Evolutionary conservation across 345 rosid species (phyloP), one percentile per base, ranked within the genome.

Genomic region (Cochlearia excelsa): DNA sequence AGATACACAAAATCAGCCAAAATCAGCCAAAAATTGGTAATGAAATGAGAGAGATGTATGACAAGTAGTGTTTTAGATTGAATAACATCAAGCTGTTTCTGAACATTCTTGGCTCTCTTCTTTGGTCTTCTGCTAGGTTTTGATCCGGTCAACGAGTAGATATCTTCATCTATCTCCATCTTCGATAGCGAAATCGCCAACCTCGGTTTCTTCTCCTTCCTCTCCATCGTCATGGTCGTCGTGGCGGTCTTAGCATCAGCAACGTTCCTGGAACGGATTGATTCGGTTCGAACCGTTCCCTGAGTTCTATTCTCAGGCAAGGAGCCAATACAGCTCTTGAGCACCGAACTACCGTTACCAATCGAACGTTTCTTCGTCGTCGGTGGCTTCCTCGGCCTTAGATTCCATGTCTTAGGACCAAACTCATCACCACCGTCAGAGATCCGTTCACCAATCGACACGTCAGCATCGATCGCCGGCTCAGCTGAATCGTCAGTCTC

Each of bases 141-240:
- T 3, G 83, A 70, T 64, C 95, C 97, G 6, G 90, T 84, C 81
- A 90, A 60, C 27, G 77, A 51, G 35, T 79, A 74, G 8, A 87
- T 54, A 72, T 90, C 97, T 30, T 85, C 88, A 27, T 90, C 93
- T 57, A 87, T 84, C 77, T 90, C 93, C 33, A 81, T 67, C 71
- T 76, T 84, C 0, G 83, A 52, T 23, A 90, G 78, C 38, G 84
- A 68, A 39, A 87, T 68, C 48, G 87, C 80, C 9, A 87, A 59
- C 74, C 79, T 80, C 69, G 54, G 61, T 62, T 78, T 77, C 80
- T 74, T 70, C 74, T 71, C 75, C 74, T 73, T 76, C 69, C 75
- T 72, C 67, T 54, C 76, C 4, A 9, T 37, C 27, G 57, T 47
- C 7, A 57, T 74, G 11, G 44, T 56, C 4, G 11, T 37, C 27